These are phyloP conservation scores for Cudoniella acicularis DNA, from an alignment of 495 filamentous ascomycete species.

Conservation along the genomic window DNA sequence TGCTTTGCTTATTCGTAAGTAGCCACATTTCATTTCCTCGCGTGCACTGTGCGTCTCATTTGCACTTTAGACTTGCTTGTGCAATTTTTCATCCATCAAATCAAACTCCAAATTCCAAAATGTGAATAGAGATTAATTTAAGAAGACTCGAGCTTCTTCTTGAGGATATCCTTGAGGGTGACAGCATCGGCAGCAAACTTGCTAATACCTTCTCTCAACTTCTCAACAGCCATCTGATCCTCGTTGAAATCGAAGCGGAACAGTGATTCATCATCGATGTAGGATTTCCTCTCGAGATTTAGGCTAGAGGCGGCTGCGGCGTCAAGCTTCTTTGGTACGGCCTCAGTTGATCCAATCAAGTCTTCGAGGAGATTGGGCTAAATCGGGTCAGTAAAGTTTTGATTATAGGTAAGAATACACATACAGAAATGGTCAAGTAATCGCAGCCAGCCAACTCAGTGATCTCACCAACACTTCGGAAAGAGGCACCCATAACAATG, in stretches of 20 bases:
- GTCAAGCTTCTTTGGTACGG: constrained; percentile 92
- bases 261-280: constrained; percentile 80
- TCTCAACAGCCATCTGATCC: constrained; percentile 97
- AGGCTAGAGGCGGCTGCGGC: constrained; percentile 58
- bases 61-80: background rate
- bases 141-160: constrained; percentile 62
- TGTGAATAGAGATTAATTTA: constrained; percentile 8
- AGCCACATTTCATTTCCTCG: background rate
- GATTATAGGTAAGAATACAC: constrained; percentile 28
- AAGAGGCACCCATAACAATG: constrained; percentile 99
- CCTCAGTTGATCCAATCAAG: constrained; percentile 71
- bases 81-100: background rate
- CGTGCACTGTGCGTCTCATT: background rate
- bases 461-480: constrained; percentile 94
- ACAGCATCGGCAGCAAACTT: constrained; percentile 96
- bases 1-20: background rate
- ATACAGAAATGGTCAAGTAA: constrained; percentile 95
- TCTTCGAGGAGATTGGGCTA: constrained; percentile 93
- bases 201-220: constrained; percentile 97
- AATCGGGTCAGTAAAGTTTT: constrained; percentile 6
- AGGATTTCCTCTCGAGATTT: constrained; percentile 81
- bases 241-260: constrained; percentile 99
- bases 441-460: constrained; percentile 97
- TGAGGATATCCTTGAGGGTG: constrained; percentile 88
- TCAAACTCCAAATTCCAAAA: background rate